Evolutionary conservation across 306 rosid genomes (phyloP).

Genomic region (Canavalia gladiata): DNA sequence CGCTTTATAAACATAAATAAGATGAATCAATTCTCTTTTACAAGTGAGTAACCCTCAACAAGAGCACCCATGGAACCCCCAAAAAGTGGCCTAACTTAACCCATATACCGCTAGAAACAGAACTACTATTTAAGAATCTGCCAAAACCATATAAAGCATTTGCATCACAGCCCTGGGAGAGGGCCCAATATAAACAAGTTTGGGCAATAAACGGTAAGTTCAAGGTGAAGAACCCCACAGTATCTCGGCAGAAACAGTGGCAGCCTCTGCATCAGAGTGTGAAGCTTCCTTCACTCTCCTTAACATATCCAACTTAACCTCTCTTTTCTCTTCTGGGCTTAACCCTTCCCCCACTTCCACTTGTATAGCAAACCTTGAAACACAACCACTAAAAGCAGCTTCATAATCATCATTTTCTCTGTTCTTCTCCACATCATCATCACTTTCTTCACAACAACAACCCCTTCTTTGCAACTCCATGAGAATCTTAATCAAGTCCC

Average conservation of each 20-base stretch:
- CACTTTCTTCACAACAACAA: background rate
- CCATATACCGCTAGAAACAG: background rate
- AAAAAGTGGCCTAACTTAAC: background rate
- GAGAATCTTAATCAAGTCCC: constrained; percentile 56
- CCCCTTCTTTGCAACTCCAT: constrained; percentile 66
- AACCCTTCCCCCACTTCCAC: constrained; percentile 72
- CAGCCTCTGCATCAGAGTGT: constrained; percentile 63
- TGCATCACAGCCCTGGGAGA: background rate
- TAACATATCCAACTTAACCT: constrained; percentile 60
- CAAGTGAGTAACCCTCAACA: background rate
- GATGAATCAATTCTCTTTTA: background rate
- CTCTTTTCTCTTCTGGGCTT: constrained; percentile 61
- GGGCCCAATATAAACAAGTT: background rate
- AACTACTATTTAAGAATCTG: too few species aligned
- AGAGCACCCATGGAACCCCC: background rate
- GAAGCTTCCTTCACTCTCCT: constrained; percentile 63
- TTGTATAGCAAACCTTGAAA: constrained; percentile 65
- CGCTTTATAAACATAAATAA: background rate
- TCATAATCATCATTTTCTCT: background rate
- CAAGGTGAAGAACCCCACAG: constrained; percentile 77
- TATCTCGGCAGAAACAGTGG: constrained; percentile 61
- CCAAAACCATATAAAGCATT: too few species aligned
- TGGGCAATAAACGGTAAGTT: background rate
- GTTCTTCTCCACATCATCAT: background rate
- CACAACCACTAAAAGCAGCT: constrained; percentile 58